A percentile compares a stretch with the other conserved stretches of the same genome.
These are phyloP conservation scores for Magnolia kwangsiensis DNA, from an alignment of 164 flowering plant species.

Conservation along the genomic window DNA sequence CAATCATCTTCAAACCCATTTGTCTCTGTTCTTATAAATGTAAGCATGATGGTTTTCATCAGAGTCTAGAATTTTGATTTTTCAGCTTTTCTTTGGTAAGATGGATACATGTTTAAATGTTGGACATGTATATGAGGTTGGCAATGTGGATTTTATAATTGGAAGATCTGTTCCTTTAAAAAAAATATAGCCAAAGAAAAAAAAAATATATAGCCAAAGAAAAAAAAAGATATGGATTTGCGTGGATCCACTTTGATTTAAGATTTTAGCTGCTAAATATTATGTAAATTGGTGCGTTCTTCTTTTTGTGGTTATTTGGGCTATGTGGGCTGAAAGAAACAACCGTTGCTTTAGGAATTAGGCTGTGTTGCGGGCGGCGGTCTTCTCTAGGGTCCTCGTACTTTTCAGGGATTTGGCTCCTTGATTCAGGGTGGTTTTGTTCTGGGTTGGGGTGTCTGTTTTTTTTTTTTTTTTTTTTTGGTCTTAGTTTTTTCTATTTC, in stretches of 20 bases:
- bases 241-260: neutral
- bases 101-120: neutral
- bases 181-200: neutral
- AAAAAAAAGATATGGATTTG: neutral
- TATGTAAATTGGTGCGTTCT: too few relatives aligned
- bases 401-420: too few relatives aligned
- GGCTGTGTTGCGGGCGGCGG: too few relatives aligned
- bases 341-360: too few relatives aligned
- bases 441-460: neutral
- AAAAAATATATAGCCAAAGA: neutral
- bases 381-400: too few relatives aligned
- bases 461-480: too few relatives aligned
- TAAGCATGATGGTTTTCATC: slow-evolving; percentile 28
- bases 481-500: neutral
- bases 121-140: neutral
- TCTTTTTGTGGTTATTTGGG: too few relatives aligned
- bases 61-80: neutral
- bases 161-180: neutral
- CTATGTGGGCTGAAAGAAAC: too few relatives aligned
- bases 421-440: neutral
- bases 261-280: neutral
- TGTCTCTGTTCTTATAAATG: slow-evolving; percentile 49
- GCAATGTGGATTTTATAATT: neutral
- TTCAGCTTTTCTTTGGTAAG: neutral
- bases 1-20: slow-evolving; percentile 64